Evolutionary conservation across 805 yeast species (phyloP).

Genomic region (Jamesozyma piceae): DNA sequence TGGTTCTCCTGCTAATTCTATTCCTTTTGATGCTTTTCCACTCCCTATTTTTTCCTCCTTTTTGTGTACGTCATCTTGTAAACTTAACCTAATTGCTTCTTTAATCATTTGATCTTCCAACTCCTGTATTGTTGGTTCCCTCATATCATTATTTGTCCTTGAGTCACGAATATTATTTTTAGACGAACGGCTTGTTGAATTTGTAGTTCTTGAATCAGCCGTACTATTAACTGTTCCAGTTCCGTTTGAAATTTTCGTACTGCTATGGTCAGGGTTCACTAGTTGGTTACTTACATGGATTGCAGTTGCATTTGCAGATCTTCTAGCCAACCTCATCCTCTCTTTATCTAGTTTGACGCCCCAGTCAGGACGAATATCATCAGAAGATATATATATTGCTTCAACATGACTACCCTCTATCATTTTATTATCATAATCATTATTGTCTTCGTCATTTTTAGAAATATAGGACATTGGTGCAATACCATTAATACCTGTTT

Average conservation of each 20-base stretch:
- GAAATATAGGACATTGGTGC: slow-evolving; percentile 37
- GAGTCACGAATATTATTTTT: neutral
- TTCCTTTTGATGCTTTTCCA: neutral
- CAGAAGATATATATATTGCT: slow-evolving; percentile 52
- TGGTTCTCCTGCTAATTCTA: too few relatives aligned
- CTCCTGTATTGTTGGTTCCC: slow-evolving; percentile 30
- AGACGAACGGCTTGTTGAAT: neutral
- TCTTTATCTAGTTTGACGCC: slow-evolving; percentile 63
- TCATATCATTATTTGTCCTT: neutral
- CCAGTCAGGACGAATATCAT: slow-evolving; percentile 89
- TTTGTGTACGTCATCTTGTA: slow-evolving; percentile 35
- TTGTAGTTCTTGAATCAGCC: slow-evolving; percentile 7
- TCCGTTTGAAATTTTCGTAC: neutral
- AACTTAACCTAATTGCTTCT: slow-evolving; percentile 68
- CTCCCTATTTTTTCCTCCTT: slow-evolving; percentile 29
- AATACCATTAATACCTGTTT: slow-evolving; percentile 48
- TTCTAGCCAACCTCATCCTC: slow-evolving; percentile 65
- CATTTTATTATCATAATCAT: neutral
- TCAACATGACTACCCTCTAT: neutral
- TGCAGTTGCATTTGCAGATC: slow-evolving; percentile 91
- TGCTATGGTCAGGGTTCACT: slow-evolving; percentile 29
- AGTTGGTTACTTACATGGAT: slow-evolving; percentile 80
- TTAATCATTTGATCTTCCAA: slow-evolving; percentile 73
- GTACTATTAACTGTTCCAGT: slow-evolving; percentile 2
- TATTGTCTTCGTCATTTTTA: neutral